A percentile compares a stretch with the other conserved stretches of the same genome.
These are phyloP conservation scores for Saturnispora saitoi DNA, from an alignment of 805 yeast species.

Conservation along the genomic window DNA sequence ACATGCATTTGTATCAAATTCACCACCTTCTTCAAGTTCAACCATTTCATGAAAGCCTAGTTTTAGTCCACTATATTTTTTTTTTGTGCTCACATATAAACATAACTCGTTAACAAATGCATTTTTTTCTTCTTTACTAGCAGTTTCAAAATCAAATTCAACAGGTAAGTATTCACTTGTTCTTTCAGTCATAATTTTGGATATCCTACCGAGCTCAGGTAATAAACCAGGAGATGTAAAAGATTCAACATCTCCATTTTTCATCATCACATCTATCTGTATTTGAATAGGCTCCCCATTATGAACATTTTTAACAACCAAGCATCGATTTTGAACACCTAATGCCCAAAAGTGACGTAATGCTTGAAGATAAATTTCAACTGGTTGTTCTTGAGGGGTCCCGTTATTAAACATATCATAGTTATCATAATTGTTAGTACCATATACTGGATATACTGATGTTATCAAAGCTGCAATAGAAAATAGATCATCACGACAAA, in stretches of 20 bases:
- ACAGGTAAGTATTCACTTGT: slow-evolving; percentile 44
- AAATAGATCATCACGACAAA: slow-evolving; percentile 47
- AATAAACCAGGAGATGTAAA: slow-evolving; percentile 57
- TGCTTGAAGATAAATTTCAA: slow-evolving; percentile 63
- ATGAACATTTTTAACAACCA: slow-evolving; percentile 65
- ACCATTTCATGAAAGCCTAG: slow-evolving; percentile 16
- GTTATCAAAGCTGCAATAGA: slow-evolving; percentile 64
- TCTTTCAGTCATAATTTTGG: slow-evolving; percentile 33
- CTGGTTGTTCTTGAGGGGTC: slow-evolving; percentile 14
- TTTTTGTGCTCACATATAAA: slow-evolving; percentile 42
- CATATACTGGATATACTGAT: slow-evolving; percentile 71
- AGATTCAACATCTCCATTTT: slow-evolving; percentile 30
- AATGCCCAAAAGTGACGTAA: slow-evolving; percentile 86
- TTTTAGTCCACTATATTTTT: slow-evolving; percentile 29
- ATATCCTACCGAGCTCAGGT: slow-evolving; percentile 48
- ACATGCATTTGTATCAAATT: not conserved
- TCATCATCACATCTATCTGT: slow-evolving; percentile 28
- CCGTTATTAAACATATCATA: not conserved
- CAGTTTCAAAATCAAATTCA: slow-evolving; percentile 28
- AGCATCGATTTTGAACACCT: slow-evolving; percentile 70
- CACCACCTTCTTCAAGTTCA: not conserved
- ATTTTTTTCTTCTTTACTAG: slow-evolving; percentile 29
- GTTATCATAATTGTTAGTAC: slow-evolving; percentile 28
- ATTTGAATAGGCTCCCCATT: slow-evolving; percentile 47
- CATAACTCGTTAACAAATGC: slow-evolving; percentile 38